Percentiles rank a stretch among this genome's conserved stretches.
These are phyloP conservation scores for Coniophora puteana DNA, from an alignment of 1,284 basidiomycete species.

Conservation along the genomic window DNA sequence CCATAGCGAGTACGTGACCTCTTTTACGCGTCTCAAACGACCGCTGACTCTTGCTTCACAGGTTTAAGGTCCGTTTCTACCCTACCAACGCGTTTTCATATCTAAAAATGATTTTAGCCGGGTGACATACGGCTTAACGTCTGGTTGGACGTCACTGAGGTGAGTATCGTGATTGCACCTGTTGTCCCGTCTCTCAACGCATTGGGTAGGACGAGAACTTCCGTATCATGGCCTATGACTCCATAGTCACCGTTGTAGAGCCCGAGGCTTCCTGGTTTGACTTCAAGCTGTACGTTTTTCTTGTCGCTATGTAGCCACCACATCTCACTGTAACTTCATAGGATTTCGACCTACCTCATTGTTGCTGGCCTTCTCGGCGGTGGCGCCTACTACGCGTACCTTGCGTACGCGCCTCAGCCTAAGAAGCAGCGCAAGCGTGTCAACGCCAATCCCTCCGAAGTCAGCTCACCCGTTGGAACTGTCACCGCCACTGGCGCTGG, in stretches of 20 bases:
- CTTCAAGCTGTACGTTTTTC: conserved; percentile 63
- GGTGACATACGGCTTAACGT: conserved; percentile 77
- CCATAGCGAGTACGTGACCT: conserved; percentile 74
- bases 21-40: conserved; percentile 1
- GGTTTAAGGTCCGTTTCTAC: conserved; percentile 53
- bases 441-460: conserved; percentile 20
- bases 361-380: conserved; percentile 64
- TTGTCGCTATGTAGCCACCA: not conserved
- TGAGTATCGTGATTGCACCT: conserved; percentile 29
- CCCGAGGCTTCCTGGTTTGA: conserved; percentile 79
- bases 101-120: conserved; percentile 39
- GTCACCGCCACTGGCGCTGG: conserved; percentile 68
- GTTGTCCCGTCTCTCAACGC: conserved; percentile 1
- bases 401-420: conserved; percentile 57
- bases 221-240: conserved; percentile 73
- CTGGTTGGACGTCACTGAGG: conserved; percentile 75
- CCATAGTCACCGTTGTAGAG: conserved; percentile 80
- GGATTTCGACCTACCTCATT: conserved; percentile 75
- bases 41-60: conserved; percentile 26
- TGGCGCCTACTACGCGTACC: conserved; percentile 65
- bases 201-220: conserved; percentile 45
- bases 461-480: conserved; percentile 55
- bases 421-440: conserved; percentile 22
- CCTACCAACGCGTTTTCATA: not conserved
- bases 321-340: conserved; percentile 26